These are phyloP conservation scores for Arabis hirsuta DNA, from an alignment of 345 rosid genomes.

Conservation along the genomic window DNA sequence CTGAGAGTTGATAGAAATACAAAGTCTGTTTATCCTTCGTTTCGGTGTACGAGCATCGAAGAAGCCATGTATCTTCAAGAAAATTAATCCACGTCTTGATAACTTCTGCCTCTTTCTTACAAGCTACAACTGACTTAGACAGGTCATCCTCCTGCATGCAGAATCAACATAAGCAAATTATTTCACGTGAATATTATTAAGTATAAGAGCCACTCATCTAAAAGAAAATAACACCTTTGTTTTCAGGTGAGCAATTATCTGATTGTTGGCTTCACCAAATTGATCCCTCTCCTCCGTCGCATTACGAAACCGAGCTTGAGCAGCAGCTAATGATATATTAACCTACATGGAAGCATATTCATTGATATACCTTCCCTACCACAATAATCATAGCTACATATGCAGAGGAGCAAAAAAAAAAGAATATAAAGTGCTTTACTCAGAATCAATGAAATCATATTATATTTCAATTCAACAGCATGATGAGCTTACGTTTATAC, in stretches of 20 bases:
- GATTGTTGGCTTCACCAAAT: conserved; percentile 91
- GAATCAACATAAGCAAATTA: conserved; percentile 33
- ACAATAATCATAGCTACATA: conserved; percentile 16
- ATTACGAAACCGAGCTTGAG: conserved; percentile 77
- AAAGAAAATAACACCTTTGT: conserved; percentile 59
- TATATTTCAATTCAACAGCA: conserved; percentile 3
- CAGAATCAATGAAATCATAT: background rate
- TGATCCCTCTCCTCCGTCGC: conserved; percentile 90
- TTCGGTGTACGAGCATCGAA: conserved; percentile 67
- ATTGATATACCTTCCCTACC: background rate
- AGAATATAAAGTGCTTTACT: background rate
- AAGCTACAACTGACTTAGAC: conserved; percentile 71
- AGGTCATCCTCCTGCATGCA: conserved; percentile 82
- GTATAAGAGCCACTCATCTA: conserved; percentile 17
- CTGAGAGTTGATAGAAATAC: conserved; percentile 54
- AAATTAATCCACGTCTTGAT: conserved; percentile 88
- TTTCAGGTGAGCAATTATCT: conserved; percentile 79
- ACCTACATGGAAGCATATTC: conserved; percentile 57
- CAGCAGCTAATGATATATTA: conserved; percentile 87
- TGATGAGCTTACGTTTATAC: background rate
- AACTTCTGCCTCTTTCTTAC: conserved; percentile 79
- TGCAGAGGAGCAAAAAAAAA: background rate
- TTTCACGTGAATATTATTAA: conserved; percentile 12
- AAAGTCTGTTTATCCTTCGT: conserved; percentile 71
- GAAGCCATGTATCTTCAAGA: conserved; percentile 92